These are phyloP conservation scores for Sporothrix mexicana DNA, from an alignment of 2,329 filamentous ascomycete genomes.

Conservation along the genomic window DNA sequence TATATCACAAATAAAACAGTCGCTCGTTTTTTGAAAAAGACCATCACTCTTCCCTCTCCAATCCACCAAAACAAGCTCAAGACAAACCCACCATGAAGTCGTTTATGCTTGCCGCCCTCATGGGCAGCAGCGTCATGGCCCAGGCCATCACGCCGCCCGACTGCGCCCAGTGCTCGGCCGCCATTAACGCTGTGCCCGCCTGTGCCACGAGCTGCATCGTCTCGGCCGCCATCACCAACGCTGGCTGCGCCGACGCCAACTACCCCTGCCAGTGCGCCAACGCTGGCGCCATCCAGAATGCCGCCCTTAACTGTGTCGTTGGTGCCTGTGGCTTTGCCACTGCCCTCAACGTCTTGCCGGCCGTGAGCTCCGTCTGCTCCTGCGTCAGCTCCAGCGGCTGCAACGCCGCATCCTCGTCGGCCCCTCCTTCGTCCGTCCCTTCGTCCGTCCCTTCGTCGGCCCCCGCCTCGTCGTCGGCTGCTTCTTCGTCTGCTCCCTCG, in stretches of 20 bases:
- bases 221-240: constrained; percentile 3
- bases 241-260: constrained; percentile 17
- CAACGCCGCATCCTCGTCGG: constrained; percentile 7
- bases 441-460: background rate
- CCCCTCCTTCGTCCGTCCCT: background rate
- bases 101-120: constrained; percentile 7
- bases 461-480: background rate
- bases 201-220: constrained; percentile 3
- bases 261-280: constrained; percentile 31
- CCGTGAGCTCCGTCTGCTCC: constrained; percentile 6
- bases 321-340: constrained; percentile 24
- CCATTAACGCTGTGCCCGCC: constrained; percentile 10
- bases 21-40: constrained; percentile 15
- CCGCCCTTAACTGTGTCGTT: constrained; percentile 31
- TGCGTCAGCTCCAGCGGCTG: constrained; percentile 25
- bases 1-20: background rate
- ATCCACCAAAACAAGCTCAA: background rate
- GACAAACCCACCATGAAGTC: constrained; percentile 14
- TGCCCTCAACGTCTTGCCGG: background rate
- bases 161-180: constrained; percentile 2
- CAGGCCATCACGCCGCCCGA: constrained; percentile 17
- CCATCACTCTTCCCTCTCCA: background rate
- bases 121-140: constrained; percentile 1
- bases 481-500: background rate
- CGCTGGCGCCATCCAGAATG: constrained; percentile 24